phyloP scores from a whole-genome alignment of 148 eudicot genomes.

The Spergularia marina region DNA sequence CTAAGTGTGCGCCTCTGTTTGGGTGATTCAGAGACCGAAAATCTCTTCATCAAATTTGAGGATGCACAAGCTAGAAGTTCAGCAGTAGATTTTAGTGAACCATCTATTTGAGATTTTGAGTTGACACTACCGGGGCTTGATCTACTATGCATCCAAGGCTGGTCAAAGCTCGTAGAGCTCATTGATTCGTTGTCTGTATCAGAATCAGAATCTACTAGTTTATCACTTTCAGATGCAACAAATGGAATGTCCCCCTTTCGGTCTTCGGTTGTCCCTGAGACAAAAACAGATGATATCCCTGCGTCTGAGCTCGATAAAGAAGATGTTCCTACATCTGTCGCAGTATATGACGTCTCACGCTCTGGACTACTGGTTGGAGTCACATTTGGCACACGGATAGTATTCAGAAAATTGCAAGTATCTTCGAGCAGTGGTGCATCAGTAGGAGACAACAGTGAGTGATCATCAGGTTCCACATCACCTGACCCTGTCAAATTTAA shows the following conservation, averaged over 20 bases:
- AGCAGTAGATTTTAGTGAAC: constrained; percentile 31
- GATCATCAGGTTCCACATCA: constrained; percentile 35
- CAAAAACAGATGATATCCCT: constrained; percentile 40
- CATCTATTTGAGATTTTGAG: constrained; percentile 22
- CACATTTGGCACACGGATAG: constrained; percentile 61
- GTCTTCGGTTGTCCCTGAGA: constrained; percentile 49
- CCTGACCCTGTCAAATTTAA: constrained; percentile 54
- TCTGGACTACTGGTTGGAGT: constrained; percentile 75
- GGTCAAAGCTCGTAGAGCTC: constrained; percentile 46
- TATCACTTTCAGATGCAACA: constrained; percentile 21
- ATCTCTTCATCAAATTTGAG: constrained; percentile 25
- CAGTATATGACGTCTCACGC: constrained; percentile 44
- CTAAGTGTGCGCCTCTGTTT: constrained; percentile 30
- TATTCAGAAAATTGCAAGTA: constrained; percentile 27
- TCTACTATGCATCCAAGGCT: constrained; percentile 45
- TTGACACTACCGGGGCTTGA: constrained; percentile 28
- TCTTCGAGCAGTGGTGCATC: constrained; percentile 26
- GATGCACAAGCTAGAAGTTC: constrained; percentile 32
- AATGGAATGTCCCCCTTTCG: constrained; percentile 35
- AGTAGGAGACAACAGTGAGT: constrained; percentile 16
- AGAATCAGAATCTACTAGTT: constrained; percentile 40
- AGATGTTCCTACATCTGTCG: constrained; percentile 51
- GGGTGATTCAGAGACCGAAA: constrained; percentile 25
- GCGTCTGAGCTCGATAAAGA: constrained; percentile 55
- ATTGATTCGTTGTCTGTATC: constrained; percentile 54